These are phyloP conservation scores for Rhodomyrtus psidioides DNA, from an alignment of 441 rosid species.

Conservation along the genomic window DNA sequence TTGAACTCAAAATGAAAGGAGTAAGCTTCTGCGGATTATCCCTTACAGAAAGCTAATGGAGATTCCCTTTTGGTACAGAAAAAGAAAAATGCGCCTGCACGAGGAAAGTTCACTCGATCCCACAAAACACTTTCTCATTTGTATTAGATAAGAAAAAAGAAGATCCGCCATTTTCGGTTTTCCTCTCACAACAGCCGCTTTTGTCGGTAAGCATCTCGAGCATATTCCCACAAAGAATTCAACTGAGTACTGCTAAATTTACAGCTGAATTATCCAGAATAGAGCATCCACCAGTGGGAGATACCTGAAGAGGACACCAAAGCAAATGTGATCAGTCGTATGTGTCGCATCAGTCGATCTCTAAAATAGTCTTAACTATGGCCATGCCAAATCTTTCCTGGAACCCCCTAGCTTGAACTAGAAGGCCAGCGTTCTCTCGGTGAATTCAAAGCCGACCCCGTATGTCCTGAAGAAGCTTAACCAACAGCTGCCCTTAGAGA, in stretches of 20 bases:
- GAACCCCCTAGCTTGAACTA: constrained; percentile 48
- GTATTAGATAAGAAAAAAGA: not conserved
- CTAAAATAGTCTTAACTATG: not conserved
- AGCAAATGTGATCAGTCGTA: not conserved
- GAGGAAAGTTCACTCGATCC: not conserved
- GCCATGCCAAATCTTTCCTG: constrained; percentile 37
- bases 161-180: not conserved
- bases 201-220: not conserved
- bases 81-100: not conserved
- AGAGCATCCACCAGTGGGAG: not conserved
- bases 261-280: not conserved
- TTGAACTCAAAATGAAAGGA: not conserved
- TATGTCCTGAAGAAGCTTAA: constrained; percentile 65
- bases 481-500: constrained; percentile 55
- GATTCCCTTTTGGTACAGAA: not conserved
- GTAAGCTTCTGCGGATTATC: not conserved
- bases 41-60: not conserved
- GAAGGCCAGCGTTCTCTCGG: constrained; percentile 65
- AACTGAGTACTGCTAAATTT: not conserved
- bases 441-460: constrained; percentile 48
- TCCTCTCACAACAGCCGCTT: not conserved
- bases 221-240: not conserved
- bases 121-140: not conserved
- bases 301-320: not conserved
- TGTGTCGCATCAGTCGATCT: not conserved